Evolutionary conservation across 1,139 yeast genomes (phyloP).

Genomic region (Meyerozyma sp.): DNA sequence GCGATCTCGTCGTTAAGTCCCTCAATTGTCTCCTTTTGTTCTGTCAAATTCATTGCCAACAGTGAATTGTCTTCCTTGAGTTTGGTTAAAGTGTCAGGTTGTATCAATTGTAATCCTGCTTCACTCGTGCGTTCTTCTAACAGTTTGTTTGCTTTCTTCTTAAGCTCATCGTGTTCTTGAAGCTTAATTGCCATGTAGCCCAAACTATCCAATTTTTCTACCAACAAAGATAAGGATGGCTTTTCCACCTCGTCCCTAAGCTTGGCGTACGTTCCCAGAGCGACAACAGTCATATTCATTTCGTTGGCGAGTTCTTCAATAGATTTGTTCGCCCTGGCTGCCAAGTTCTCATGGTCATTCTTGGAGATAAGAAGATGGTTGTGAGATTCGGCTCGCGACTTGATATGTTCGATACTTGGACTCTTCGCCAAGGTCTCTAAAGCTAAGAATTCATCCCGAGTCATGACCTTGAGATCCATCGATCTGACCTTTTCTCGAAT

Average conservation of each 20-base stretch:
- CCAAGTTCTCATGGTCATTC: background rate
- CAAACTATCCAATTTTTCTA: background rate
- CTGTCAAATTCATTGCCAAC: background rate
- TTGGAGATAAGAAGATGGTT: background rate
- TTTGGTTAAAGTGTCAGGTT: slow-evolving; percentile 3
- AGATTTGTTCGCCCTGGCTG: background rate
- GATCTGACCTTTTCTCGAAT: slow-evolving; percentile 4
- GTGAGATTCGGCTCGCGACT: background rate
- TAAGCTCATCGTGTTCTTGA: slow-evolving; percentile 2
- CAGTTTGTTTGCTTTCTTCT: slow-evolving; percentile 3
- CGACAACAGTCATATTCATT: background rate
- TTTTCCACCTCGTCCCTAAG: background rate
- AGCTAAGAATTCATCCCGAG: slow-evolving; percentile 3
- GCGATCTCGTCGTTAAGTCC: background rate
- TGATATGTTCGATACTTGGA: slow-evolving; percentile 11
- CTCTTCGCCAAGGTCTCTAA: slow-evolving; percentile 8
- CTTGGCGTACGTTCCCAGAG: background rate
- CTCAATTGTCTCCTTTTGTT: background rate
- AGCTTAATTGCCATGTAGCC: background rate
- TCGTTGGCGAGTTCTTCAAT: background rate
- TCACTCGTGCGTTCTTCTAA: slow-evolving; percentile 3
- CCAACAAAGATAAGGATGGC: background rate
- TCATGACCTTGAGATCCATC: slow-evolving; percentile 4
- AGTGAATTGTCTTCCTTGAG: background rate
- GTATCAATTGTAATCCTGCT: slow-evolving; percentile 6